phyloP scores from a whole-genome alignment of 768 basidiomycete genomes.

The Clathrus columnatus region DNA sequence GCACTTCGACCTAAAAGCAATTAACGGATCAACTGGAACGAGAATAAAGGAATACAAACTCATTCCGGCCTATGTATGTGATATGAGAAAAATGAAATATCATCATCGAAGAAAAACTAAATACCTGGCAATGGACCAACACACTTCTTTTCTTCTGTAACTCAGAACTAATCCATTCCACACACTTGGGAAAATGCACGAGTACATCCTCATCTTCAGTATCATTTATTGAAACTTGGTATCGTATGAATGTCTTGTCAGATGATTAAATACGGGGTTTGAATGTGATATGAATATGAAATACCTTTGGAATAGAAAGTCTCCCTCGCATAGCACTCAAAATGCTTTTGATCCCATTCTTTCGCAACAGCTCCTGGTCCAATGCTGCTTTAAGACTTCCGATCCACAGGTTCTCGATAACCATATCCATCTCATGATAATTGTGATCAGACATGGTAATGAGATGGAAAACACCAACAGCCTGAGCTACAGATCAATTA shows the following conservation, averaged over 20 bases:
- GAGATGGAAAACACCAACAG: too few relatives aligned
- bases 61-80: conserved; percentile 64
- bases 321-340: conserved; percentile 65
- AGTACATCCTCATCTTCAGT: conserved; percentile 70
- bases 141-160: conserved; percentile 69
- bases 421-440: conserved; percentile 53
- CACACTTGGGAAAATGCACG: conserved; percentile 65
- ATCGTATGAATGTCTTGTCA: conserved; percentile 64
- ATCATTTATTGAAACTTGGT: conserved; percentile 74
- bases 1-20: conserved; percentile 62
- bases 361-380: conserved; percentile 49
- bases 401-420: conserved; percentile 76
- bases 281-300: conserved; percentile 12
- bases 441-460: background rate
- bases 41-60: conserved; percentile 23
- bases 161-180: conserved; percentile 76
- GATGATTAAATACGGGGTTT: conserved; percentile 4
- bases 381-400: conserved; percentile 69
- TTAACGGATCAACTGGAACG: conserved; percentile 3
- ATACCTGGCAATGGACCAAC: conserved; percentile 71
- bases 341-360: conserved; percentile 68
- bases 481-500: too few relatives aligned
- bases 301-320: conserved; percentile 56
- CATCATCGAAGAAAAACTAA: background rate
- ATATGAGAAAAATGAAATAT: background rate